Percentiles rank a stretch among this genome's conserved stretches.
Evolutionary conservation across 257 asterid species (phyloP).

Genomic region (Capsicum baccatum): DNA sequence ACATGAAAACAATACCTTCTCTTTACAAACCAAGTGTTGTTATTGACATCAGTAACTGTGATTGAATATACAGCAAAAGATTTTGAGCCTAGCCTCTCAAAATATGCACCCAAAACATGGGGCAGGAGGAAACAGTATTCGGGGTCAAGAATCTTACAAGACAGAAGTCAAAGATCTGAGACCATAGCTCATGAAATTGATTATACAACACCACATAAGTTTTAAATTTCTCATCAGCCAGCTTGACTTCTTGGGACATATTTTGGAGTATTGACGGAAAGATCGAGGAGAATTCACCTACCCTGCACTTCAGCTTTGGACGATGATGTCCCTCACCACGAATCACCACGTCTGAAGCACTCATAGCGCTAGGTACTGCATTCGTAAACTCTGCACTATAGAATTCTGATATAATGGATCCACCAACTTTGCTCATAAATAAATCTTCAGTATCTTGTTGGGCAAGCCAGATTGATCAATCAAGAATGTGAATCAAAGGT

Average conservation of each 20-base stretch:
- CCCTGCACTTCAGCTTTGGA: conserved; percentile 92
- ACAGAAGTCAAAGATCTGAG: conserved; percentile 20
- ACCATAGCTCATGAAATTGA: conserved; percentile 20
- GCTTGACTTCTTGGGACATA: conserved; percentile 2
- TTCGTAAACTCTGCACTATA: conserved; percentile 59
- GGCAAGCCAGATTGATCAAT: conserved; percentile 27
- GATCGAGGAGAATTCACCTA: conserved; percentile 43
- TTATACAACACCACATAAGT: neutral
- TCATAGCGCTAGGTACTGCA: conserved; percentile 49
- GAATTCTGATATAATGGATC: conserved; percentile 76
- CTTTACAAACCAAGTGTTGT: conserved; percentile 88
- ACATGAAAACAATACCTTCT: conserved; percentile 63
- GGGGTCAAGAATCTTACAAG: neutral
- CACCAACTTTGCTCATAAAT: conserved; percentile 48
- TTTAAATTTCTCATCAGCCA: conserved; percentile 14
- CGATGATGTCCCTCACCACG: conserved; percentile 62
- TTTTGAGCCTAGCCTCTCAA: conserved; percentile 88
- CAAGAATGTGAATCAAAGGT: conserved; percentile 1
- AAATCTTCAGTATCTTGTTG: conserved; percentile 51
- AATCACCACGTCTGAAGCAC: conserved; percentile 65
- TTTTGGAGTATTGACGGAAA: conserved; percentile 23
- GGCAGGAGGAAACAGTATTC: conserved; percentile 3
- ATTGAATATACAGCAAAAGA: conserved; percentile 97
- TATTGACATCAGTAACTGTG: conserved; percentile 80
- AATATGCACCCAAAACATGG: conserved; percentile 96